These are phyloP conservation scores for Amoebophrya sp. DNA, from an alignment of 169 alveolate genomes.

Conservation along the genomic window DNA sequence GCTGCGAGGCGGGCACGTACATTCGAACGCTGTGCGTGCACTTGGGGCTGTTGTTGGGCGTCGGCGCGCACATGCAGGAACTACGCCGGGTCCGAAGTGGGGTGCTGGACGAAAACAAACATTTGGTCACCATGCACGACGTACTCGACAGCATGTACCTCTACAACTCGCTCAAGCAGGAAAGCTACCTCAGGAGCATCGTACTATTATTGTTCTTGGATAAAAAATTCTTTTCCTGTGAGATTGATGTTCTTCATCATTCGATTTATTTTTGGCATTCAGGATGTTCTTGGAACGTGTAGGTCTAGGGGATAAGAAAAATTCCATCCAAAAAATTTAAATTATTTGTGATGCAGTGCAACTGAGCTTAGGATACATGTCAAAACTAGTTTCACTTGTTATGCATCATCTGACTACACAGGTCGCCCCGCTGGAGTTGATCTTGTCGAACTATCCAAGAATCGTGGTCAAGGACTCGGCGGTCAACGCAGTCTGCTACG, in stretches of 20 bases:
- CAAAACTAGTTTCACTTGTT: too few species aligned
- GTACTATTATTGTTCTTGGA: conserved; percentile 45
- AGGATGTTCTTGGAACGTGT: too few species aligned
- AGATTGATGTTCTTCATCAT: neutral
- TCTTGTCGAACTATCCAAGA: conserved; percentile 89
- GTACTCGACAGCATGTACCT: conserved; percentile 94
- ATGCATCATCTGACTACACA: too few species aligned
- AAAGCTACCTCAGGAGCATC: conserved; percentile 91
- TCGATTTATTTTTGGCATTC: neutral
- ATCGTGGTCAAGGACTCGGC: conserved; percentile 98
- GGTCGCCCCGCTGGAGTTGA: conserved; percentile 89
- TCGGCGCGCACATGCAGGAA: conserved; percentile 99
- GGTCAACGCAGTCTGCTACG: conserved; percentile 99
- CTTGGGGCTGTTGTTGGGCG: conserved; percentile 94
- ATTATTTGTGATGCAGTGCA: too few species aligned
- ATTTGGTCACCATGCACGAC: conserved; percentile 99
- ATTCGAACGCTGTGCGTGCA: conserved; percentile 99
- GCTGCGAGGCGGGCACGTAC: conserved; percentile 99
- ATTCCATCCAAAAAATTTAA: neutral
- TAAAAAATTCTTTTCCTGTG: neutral
- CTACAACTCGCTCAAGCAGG: conserved; percentile 79
- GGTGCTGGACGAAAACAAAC: conserved; percentile 85
- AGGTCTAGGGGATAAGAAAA: neutral
- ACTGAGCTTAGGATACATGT: too few species aligned
- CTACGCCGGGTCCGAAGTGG: conserved; percentile 94